Evolutionary conservation across 1,284 basidiomycete species (phyloP).

Genomic region (Heterobasidion occidentale): DNA sequence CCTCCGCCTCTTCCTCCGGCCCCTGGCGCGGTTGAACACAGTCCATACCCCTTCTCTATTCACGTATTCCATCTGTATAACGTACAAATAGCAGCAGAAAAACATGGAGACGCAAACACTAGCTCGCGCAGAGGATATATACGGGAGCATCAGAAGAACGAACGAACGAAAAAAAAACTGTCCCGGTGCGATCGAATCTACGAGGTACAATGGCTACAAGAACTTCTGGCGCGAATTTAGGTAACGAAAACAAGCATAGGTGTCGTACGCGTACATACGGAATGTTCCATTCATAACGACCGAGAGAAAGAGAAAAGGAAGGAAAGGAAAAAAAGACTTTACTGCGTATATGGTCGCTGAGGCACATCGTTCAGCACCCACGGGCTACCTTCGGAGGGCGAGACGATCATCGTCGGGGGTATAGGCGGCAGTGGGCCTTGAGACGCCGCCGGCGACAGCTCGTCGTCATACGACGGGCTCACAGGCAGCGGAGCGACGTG

Average conservation of each 20-base stretch:
- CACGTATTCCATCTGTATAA: neutral
- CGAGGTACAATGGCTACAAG: too few relatives aligned
- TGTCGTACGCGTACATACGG: neutral
- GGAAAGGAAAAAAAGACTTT: neutral
- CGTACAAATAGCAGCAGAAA: neutral
- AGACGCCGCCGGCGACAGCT: conserved; percentile 6
- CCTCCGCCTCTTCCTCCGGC: neutral
- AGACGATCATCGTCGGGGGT: neutral
- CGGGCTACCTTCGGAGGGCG: neutral
- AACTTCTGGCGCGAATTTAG: neutral
- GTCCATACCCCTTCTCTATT: neutral
- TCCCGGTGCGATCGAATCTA: too few relatives aligned
- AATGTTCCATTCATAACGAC: neutral
- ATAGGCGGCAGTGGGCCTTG: neutral
- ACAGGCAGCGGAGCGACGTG: conserved; percentile 23
- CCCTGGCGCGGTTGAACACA: too few relatives aligned
- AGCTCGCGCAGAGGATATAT: too few relatives aligned
- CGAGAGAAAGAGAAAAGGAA: neutral
- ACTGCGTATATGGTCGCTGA: neutral
- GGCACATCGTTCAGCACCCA: neutral
- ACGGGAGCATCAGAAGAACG: too few relatives aligned
- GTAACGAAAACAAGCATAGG: neutral
- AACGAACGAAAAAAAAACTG: too few relatives aligned
- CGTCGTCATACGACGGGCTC: conserved; percentile 18
- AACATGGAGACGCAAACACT: too few relatives aligned